These are phyloP conservation scores for Calocybe cyanea DNA, from an alignment of 768 basidiomycete species.

Conservation along the genomic window DNA sequence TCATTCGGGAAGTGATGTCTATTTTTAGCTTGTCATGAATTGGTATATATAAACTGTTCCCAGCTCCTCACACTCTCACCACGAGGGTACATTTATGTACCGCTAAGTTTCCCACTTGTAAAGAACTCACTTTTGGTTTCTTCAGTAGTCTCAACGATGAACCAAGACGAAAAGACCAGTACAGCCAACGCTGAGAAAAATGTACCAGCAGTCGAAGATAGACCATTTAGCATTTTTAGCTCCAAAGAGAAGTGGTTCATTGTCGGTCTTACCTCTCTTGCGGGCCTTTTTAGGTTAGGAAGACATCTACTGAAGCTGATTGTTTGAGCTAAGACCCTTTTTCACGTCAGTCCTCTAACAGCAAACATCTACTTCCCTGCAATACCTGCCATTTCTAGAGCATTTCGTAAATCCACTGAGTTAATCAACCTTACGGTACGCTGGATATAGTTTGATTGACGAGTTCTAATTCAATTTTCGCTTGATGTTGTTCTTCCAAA, in stretches of 20 bases:
- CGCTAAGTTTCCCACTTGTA: neutral
- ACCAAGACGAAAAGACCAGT: no score
- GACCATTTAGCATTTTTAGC: constrained; percentile 46
- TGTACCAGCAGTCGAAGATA: neutral
- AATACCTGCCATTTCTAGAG: constrained; percentile 61
- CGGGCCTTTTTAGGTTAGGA: constrained; percentile 59
- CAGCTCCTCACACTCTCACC: neutral
- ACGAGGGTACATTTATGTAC: neutral
- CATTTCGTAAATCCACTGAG: constrained; percentile 63
- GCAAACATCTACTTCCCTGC: constrained; percentile 67
- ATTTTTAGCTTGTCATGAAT: neutral
- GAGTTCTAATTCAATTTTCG: neutral
- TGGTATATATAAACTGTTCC: neutral
- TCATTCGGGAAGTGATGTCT: neutral
- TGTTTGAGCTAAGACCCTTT: neutral
- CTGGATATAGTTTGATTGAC: constrained; percentile 24
- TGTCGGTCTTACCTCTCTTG: constrained; percentile 52
- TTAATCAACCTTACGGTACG: constrained; percentile 73
- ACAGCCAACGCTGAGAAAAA: neutral
- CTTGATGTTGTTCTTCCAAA: constrained; percentile 13
- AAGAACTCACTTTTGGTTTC: neutral
- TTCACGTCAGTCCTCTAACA: neutral
- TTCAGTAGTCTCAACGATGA: neutral
- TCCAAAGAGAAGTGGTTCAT: constrained; percentile 65
- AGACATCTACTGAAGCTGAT: neutral